Evolutionary conservation across 2,329 filamentous ascomycete genomes (phyloP).

Genomic region (Teratosphaeria destructans): DNA sequence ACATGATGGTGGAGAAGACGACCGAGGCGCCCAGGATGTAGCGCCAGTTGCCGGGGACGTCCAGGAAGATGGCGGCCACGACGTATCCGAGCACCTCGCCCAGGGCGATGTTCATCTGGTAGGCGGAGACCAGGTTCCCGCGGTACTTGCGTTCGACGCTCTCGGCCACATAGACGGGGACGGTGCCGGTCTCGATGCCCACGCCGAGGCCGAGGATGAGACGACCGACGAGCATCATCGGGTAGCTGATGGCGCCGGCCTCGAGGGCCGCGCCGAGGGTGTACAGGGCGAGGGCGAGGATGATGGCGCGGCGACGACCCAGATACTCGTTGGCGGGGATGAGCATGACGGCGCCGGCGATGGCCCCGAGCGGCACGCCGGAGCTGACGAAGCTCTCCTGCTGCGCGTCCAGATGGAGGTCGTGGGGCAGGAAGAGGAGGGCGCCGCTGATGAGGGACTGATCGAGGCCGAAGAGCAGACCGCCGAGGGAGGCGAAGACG

Average conservation of each 20-base stretch:
- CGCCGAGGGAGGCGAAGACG: constrained; percentile 64
- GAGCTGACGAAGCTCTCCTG: constrained; percentile 59
- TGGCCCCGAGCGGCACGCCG: constrained; percentile 61
- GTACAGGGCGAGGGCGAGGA: constrained; percentile 58
- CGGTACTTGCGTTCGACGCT: constrained; percentile 56
- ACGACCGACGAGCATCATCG: constrained; percentile 59
- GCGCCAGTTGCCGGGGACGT: constrained; percentile 62
- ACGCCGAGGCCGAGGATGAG: constrained; percentile 61
- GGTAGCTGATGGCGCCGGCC: constrained; percentile 57
- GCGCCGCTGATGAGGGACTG: constrained; percentile 64
- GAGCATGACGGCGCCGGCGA: constrained; percentile 59
- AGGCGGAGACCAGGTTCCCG: constrained; percentile 63
- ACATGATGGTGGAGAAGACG: constrained; percentile 55
- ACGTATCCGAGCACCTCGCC: constrained; percentile 66
- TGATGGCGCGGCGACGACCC: constrained; percentile 57
- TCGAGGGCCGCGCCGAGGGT: constrained; percentile 59
- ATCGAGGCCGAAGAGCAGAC: constrained; percentile 60
- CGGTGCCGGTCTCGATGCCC: constrained; percentile 63
- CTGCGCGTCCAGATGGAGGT: constrained; percentile 43
- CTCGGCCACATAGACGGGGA: constrained; percentile 65
- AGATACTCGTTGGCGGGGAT: constrained; percentile 57
- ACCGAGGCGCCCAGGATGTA: constrained; percentile 65
- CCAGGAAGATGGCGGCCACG: constrained; percentile 61
- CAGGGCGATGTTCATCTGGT: constrained; percentile 66
- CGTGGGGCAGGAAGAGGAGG: constrained; percentile 53